Evolutionary conservation across 768 basidiomycete genomes (phyloP), one percentile per base, ranked within the genome.

Genomic region (Trametes elegans): DNA sequence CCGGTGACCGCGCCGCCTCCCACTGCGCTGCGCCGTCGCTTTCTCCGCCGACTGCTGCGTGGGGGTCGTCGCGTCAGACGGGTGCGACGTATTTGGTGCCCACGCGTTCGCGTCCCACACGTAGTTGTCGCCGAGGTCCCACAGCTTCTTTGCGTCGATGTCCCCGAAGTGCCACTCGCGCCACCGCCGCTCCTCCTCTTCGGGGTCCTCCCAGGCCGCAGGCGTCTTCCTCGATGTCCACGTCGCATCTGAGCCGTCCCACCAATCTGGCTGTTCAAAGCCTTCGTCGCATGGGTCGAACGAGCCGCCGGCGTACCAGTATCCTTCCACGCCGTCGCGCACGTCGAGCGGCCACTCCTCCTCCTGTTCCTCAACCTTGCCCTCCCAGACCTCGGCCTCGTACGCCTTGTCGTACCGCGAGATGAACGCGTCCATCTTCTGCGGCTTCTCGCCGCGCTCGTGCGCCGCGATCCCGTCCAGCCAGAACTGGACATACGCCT

Each of bases 401-500:
- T 60, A 55, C 67, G 60, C 54, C 0, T 65, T 69, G 44, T 74
- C 73, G 64, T 78, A 66, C 53, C 66, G 63, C 40, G 77, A 73
- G 23, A 79, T 66, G 60, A 81, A 81, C 6, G 75, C 71, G 57
- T 77, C 78, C 66, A 80, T 56, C 23, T 66, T 70, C 28, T 74
- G 64, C 39, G 74, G 70, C 36, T 76, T 71, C 4, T 61, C 41
- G 5, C 77, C 79, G 14, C 70, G 70, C 68, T 74, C 71, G 19
- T 78, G 81, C 1, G 78, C 79, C 42, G 73, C 69, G 5, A 83
- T 68, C 0, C 75, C 78, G 11, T 73, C 66, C 39, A 73, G 71
- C 82, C 82, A 84, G 65, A 81, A 83, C 3, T 77, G 76, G 29
- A 84, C 74, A 59, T 80, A 60, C 62, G 81, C 79, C 32, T 19